These are phyloP conservation scores for Mycena latifolia DNA, from an alignment of 768 basidiomycete genomes.

Conservation along the genomic window DNA sequence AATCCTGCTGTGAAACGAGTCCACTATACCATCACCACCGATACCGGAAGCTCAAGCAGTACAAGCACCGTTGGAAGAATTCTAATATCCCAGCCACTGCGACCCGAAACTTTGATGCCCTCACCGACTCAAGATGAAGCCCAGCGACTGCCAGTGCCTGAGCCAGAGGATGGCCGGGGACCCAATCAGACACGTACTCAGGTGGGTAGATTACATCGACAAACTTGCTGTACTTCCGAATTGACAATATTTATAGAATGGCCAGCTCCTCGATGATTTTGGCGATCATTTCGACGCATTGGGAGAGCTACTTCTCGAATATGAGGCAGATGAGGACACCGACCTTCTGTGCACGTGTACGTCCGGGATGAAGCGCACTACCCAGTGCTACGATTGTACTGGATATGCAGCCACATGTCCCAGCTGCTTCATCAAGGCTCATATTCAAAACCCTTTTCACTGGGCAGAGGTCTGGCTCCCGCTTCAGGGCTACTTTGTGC, in stretches of 20 bases:
- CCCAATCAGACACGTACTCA: background rate
- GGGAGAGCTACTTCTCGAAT: background rate
- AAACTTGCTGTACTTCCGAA: background rate
- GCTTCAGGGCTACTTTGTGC: constrained; percentile 32
- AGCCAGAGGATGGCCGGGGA: no score
- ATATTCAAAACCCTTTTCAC: constrained; percentile 38
- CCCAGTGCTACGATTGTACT: constrained; percentile 18
- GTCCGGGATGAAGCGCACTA: constrained; percentile 5
- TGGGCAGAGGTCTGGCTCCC: constrained; percentile 43
- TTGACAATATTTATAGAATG: constrained; percentile 1
- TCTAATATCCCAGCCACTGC: background rate
- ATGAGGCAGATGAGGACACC: constrained; percentile 3
- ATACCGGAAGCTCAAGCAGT: background rate
- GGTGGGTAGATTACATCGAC: background rate
- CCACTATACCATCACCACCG: background rate
- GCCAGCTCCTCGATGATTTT: constrained; percentile 17
- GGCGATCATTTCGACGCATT: constrained; percentile 9
- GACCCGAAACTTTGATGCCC: background rate
- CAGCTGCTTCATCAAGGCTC: constrained; percentile 39
- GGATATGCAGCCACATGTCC: constrained; percentile 20
- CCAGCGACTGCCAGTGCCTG: background rate
- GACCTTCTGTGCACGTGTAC: background rate
- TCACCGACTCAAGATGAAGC: background rate
- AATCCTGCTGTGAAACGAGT: constrained; percentile 1
- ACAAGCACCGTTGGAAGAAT: background rate